These are phyloP conservation scores for Dissophora ornata DNA, from an alignment of 192 early-diverging fungal genomes.

Conservation along the genomic window DNA sequence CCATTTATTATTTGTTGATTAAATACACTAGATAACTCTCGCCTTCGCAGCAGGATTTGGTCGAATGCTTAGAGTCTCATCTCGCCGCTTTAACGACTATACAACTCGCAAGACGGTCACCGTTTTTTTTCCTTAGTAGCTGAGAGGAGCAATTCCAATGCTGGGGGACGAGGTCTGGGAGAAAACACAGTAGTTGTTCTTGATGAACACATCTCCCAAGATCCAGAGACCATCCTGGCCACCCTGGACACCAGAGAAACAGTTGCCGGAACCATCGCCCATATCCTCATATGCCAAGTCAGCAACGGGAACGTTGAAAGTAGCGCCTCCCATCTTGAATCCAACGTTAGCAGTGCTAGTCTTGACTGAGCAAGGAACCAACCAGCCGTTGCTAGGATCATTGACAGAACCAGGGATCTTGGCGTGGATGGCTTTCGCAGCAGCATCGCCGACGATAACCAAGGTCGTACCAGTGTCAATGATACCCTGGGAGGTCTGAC, in stretches of 20 bases:
- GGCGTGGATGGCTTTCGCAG: constrained; percentile 61
- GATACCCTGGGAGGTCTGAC: constrained; percentile 54
- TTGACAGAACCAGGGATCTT: constrained; percentile 28
- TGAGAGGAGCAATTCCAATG: no score
- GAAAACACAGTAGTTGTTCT: no score
- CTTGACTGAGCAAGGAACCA: constrained; percentile 21
- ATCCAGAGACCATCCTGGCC: background rate
- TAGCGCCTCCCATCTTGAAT: constrained; percentile 52
- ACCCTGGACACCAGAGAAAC: constrained; percentile 47
- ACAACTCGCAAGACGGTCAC: no score
- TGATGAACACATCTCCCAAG: constrained; percentile 16
- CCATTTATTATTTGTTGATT: no score
- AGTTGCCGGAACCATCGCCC: constrained; percentile 14
- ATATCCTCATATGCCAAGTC: constrained; percentile 46
- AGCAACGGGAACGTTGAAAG: constrained; percentile 46
- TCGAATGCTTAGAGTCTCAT: no score
- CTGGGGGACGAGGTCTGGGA: no score
- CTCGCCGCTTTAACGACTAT: no score
- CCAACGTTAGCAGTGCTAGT: constrained; percentile 24
- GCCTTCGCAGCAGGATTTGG: no score
- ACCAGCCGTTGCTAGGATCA: constrained; percentile 22
- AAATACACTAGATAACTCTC: no score
- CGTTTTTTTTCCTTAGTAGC: no score
- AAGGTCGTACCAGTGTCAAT: constrained; percentile 75
- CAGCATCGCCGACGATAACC: constrained; percentile 63